Base-by-base conservation (phyloP, 2,329 filamentous ascomycete species). In the Stemphylium vesicarium region DNA sequence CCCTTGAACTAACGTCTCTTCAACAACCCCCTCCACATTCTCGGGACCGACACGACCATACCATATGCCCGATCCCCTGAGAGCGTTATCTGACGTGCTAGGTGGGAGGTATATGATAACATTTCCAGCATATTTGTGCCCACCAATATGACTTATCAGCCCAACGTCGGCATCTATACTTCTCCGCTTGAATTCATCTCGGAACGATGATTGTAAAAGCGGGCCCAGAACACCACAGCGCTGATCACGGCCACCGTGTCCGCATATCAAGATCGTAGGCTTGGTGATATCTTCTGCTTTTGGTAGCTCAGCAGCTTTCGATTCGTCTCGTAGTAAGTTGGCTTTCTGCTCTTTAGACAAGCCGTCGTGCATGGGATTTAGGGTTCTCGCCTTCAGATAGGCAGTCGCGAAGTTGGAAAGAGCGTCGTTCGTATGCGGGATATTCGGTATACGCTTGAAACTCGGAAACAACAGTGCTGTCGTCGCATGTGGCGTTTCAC, bases 121-220 rank as follows among this genome's bases (percentile, higher is more conserved):
- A 72, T 96, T 96, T 1, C 91, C 91, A 0, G 91, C 91, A 71
- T 88, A 94, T 72, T 92, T 93, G 75, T 96, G 91, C 0, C 91
- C 91, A 1, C 91, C 90, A 48, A 96, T 87, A 66, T 96, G 91
- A 57, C 88, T 91, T 50, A 93, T 89, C 50, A 88, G 68, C 0
- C 85, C 91, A 0, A 93, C 83, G 42, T 87, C 79, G 2, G 86
- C 89, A 0, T 77, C 70, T 4, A 82, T 73, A 0, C 83, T 84
- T 15, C 78, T 75, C 4, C 71, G 74, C 2, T 75, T 74, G 5
- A 93, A 72, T 65, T 85, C 82, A 8, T 74, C 75, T 62, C 86
- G 82, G 63, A 98, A 98, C 64, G 92, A 88, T 0, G 76, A 76
- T 63, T 85, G 80, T 12, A 98, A 79, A 1, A 91, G 76, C 0